Base-by-base conservation (phyloP, 2,329 filamentous ascomycete genomes). In the Colletotrichum karsti region DNA sequence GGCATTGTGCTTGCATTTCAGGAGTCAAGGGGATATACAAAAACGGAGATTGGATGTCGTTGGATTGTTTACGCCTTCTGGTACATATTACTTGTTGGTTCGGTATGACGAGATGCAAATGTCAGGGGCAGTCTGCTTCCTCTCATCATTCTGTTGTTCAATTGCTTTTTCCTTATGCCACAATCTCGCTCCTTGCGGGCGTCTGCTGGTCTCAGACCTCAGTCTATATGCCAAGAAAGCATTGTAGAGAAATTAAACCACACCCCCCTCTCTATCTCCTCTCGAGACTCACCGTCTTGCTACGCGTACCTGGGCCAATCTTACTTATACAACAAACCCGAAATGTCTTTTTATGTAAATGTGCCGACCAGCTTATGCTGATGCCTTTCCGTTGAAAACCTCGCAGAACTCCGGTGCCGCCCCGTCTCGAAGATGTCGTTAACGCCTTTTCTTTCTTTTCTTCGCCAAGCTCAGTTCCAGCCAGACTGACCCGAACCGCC, bases 401-500 rank as follows among this genome's bases (percentile, higher is more conserved):
- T 68, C 54, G 53, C 61, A 65, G 54, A 50, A 68, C 65, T 68
- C 65, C 61, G 22, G 41, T 50, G 61, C 65, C 65, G 46, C 39
- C 62, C 59, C 51, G 22, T 67, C 15, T 64, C 50, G 18, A 62
- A 39, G 39, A 57, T 35, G 20, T 59, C 46, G 24, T 68, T 54
- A 65, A 68, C 65, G 65, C 65, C 61, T 39, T 65, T 65, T n/a
- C n/a, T n/a, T 54, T 54, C 12, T 65, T 18, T 53, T 48, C 20
- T 41, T 59, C 35, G 18, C 61, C 63, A 55, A 65, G 57, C 69
- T 75, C 72, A 84, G 75, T 82, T 83, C 85, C 85, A 88, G 35
- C 83, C 82, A 48, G 79, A 79, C 65, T 83, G 80, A n/a, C 85
- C 85, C 15, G 86, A 85, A 41, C 83, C 81, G 13, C 86, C 86